phyloP scores from a whole-genome alignment of 345 rosid species.

The Eucalyptus albens region DNA sequence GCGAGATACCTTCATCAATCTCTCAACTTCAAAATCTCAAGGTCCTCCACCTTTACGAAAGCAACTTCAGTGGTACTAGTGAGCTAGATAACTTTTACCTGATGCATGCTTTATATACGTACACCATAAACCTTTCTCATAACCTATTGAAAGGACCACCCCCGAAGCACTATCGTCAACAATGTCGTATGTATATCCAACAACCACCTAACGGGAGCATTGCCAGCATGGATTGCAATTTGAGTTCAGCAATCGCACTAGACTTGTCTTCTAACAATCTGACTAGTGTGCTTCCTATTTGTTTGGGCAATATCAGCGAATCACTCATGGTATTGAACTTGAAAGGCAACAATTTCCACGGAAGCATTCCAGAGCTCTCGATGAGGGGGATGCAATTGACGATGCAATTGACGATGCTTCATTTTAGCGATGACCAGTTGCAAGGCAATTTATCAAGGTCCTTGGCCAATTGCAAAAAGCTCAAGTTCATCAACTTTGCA shows the following conservation, averaged over 20 bases:
- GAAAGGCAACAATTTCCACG: background rate
- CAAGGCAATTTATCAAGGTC: background rate
- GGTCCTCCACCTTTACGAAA: too few relatives aligned
- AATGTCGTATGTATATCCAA: background rate
- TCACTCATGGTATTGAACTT: background rate
- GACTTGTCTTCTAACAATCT: conserved; percentile 6
- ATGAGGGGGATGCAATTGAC: background rate
- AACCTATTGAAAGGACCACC: background rate
- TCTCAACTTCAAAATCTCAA: too few relatives aligned
- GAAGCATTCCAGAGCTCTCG: background rate
- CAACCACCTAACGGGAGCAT: background rate
- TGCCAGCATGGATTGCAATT: background rate
- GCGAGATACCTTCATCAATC: too few relatives aligned
- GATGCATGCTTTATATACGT: background rate
- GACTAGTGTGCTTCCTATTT: conserved; percentile 1
- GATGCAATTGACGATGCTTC: background rate
- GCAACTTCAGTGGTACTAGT: too few relatives aligned
- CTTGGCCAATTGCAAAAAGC: background rate
- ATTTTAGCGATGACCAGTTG: background rate
- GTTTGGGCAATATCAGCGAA: background rate
- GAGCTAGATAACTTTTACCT: background rate
- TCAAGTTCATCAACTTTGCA: background rate
- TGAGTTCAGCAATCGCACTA: background rate
- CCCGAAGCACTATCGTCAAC: background rate
- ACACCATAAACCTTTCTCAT: background rate